Base-by-base conservation (phyloP, 805 yeast species). In the Blastobotrys peoriensis region DNA sequence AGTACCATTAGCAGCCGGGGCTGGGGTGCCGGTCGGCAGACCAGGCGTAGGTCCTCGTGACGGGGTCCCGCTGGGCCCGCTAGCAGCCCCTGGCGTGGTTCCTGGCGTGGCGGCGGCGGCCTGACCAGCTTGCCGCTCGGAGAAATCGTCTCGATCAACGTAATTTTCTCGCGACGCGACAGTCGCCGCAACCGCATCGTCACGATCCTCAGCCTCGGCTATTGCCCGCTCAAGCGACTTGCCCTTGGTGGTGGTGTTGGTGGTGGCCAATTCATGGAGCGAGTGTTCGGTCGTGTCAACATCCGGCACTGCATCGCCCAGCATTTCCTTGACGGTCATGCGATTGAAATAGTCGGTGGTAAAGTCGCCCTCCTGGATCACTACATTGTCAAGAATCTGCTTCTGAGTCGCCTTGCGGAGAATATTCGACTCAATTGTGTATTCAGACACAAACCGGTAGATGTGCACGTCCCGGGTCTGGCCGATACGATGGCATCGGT, bases 401-500 rank as follows among this genome's bases (percentile, higher is more conserved):
- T 91, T 91, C 64, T 91, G 98, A 57, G 89, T 88, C 2, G 98
- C 97, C 62, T 91, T 91, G 56, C 80, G 80, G 65, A 93, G 74
- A 53, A 93, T 93, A 65, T 93, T 93, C 20, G 95, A 86, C 64
- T 93, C 99, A 49, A 93, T 93, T 3, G 98, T 93, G 67, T 78
- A 87, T 66, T 93, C 98, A 21, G 95, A 85, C 20, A 93, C 98
- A 64, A 93, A 84, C 49, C 99, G 72, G 68, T 94, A 93, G 46
- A 93, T 93, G 63, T 93, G 98, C 28, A 93, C 99, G 61, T 93
- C 98, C 58, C 98, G 75, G 15, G 95, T 87, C 64, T 93, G 99
- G 4, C 99, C 99, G 62, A 93, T 93, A 71, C 99, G 83, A 63
- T 93, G 99, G 67, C 98, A 93, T 64, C 99, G 81, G 66, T 93